These are phyloP conservation scores for Hypomontagnella monticulosa DNA, from an alignment of 495 filamentous ascomycete genomes.

Conservation along the genomic window DNA sequence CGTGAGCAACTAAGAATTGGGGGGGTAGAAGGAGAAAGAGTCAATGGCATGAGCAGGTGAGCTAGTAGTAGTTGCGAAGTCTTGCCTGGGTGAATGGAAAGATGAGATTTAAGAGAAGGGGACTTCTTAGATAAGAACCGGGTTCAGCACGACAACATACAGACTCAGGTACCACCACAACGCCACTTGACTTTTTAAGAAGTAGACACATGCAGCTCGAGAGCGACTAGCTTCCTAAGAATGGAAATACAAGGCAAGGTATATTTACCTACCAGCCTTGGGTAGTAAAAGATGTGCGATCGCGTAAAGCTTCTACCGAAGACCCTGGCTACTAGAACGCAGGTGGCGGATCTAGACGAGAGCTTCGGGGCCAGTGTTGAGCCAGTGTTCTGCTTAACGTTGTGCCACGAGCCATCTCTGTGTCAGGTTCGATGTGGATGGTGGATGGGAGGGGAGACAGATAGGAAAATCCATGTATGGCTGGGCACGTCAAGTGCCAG, in stretches of 20 bases:
- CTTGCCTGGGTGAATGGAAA: conserved; percentile 3
- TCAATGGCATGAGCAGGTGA: not conserved
- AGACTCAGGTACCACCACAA: conserved; percentile 3
- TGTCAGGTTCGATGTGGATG: conserved; percentile 7
- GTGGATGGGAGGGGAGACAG: not conserved
- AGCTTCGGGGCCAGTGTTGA: conserved; percentile 12
- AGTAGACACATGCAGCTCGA: conserved; percentile 15
- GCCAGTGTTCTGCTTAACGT: conserved; percentile 3
- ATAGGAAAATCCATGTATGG: conserved; percentile 7
- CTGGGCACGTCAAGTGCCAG: conserved; percentile 16
- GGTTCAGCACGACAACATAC: not conserved
- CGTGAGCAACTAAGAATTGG: conserved; percentile 25
- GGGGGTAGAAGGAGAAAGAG: conserved; percentile 12
- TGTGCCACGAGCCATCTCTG: conserved; percentile 25
- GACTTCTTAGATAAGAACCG: conserved; percentile 26
- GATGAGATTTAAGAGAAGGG: conserved; percentile 12
- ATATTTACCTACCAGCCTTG: conserved; percentile 11
- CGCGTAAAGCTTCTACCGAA: conserved; percentile 26
- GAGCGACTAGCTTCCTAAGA: not conserved
- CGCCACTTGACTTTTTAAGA: conserved; percentile 25
- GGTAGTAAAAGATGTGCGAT: conserved; percentile 17
- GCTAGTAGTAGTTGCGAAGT: not conserved
- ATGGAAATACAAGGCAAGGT: conserved; percentile 2
- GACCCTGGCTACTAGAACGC: conserved; percentile 23
- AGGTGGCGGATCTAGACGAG: conserved; percentile 31